Base-by-base conservation (phyloP, 257 asterid genomes). In the Capsicum baccatum region DNA sequence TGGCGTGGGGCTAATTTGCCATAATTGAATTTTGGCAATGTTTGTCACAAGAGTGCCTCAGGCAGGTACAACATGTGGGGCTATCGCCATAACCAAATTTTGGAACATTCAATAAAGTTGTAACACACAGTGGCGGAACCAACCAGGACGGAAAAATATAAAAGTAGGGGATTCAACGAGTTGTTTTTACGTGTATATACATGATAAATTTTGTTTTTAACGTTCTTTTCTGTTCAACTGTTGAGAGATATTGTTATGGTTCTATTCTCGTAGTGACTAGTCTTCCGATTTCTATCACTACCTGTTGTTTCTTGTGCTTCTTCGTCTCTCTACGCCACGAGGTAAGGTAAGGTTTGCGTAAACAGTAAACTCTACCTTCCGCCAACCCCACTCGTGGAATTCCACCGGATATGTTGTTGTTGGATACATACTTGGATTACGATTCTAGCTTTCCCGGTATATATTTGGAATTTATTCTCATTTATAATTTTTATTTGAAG, bases 401-500 rank as follows among this genome's bases (percentile, higher is more conserved):
- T 64, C 2, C 0, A 26, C 14, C 5, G 4, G 11, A 4, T 33
- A 26, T 12, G 11, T 16, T 0, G 0, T 10, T 26, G 33, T 26
- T 26, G 33, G 33, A 26, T 26, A 26, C 33, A 26, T 26, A 26
- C 33, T 15, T 48, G 54, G 12, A 26, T 55, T 15, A n/a, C 19
- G 4, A 19, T 62, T 58, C 60, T 62, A 62, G 2, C 37, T 62
- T 26, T 26, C 33, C 68, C 19, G 8, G 68, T 37, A 56, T 26
- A 26, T 26, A 62, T 19, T 62, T 62, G 68, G 19, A 62, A 35
- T 50, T 35, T 10, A 68, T 68, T 4, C 9, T 4, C 8, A 14
- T 26, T 55, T 55, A 11, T 58, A 35, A 8, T 44, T 17, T 21
- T 16, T 82, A 39, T 21, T 5, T 88, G 86, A 86, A 96, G 99